Conservation (phyloP, 2,329 filamentous ascomycete genomes). For the Alternaria gaisen region DNA sequence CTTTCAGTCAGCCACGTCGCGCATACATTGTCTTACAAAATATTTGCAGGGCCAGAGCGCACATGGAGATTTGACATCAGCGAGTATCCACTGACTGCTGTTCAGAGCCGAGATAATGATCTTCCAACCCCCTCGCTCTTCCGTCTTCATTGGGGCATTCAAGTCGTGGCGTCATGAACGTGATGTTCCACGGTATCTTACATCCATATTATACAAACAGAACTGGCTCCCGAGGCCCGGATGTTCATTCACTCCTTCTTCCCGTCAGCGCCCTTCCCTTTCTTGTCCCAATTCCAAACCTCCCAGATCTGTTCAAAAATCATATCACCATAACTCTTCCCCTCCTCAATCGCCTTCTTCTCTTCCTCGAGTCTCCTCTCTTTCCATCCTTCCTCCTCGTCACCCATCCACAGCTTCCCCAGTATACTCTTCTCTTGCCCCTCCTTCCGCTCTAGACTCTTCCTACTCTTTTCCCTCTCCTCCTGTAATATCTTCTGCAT, state of each 20-base stretch:
- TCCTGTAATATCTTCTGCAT: conserved; percentile 50
- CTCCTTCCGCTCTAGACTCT: conserved; percentile 37
- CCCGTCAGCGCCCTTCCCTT: conserved; percentile 24
- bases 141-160: neutral
- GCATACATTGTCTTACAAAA: conserved; percentile 1
- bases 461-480: conserved; percentile 45
- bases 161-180: neutral
- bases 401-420: conserved; percentile 51
- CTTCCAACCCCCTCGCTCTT: neutral
- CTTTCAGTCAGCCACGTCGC: neutral
- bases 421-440: conserved; percentile 38
- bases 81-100: neutral
- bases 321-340: conserved; percentile 54
- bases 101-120: neutral
- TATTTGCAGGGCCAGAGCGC: neutral
- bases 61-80: neutral
- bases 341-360: conserved; percentile 51
- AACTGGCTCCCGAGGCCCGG: no score
- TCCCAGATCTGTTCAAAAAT: conserved; percentile 60
- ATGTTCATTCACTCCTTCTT: conserved; percentile 22
- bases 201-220: conserved; percentile 2
- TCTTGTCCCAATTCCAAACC: conserved; percentile 57
- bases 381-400: conserved; percentile 57
- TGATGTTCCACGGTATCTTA: neutral
- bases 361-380: conserved; percentile 56